Evolutionary conservation across 306 rosid species (phyloP), one percentile per base, ranked within the genome.

Genomic region (Arachis hypogaea): DNA sequence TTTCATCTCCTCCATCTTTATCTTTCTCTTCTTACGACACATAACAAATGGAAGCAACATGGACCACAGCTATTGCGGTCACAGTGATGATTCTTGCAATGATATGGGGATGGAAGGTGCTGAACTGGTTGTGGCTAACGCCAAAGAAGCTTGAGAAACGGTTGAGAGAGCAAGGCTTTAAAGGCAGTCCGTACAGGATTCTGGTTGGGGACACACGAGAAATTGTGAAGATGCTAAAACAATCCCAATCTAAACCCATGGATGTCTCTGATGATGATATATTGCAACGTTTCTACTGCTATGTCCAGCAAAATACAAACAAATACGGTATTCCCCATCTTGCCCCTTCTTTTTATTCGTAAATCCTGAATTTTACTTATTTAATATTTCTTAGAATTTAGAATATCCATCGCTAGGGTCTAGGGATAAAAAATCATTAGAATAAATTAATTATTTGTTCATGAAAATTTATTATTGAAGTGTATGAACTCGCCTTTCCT

Each of bases 101-200:
- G 75, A 46, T 46, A 74, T 46, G 2, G 51, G 49, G 42, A 66
- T 87, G 96, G 96, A 86, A 45, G 29, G 22, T 72, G 60, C 29
- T 86, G 61, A 79, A 69, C 5, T 68, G 67, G 89, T 28, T 85
- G 3, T 90, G 96, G 93, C 9, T 89, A 4, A 78, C 12, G 56
- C 96, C 96, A 0, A 89, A 80, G 74, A 80, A 43, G 51, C 59
- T 87, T 0, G 96, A 90, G 60, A 80, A 50, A 55, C 12, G 46
- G 1, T 73, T 87, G 7, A 82, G 88, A 74, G 59, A 80, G 8
- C 88, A 87, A 81, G 87, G 92, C 3, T 56, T 86, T 29, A 3
- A 40, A 0, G 93, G 86, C 2, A 87, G 84, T 42, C 61, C 90
- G 3, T 90, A 87, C 36, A 73, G 70, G 40, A 0, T 87, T 42